phyloP scores from a whole-genome alignment of 2,329 filamentous ascomycete species.

The Cladorrhinum sp. region DNA sequence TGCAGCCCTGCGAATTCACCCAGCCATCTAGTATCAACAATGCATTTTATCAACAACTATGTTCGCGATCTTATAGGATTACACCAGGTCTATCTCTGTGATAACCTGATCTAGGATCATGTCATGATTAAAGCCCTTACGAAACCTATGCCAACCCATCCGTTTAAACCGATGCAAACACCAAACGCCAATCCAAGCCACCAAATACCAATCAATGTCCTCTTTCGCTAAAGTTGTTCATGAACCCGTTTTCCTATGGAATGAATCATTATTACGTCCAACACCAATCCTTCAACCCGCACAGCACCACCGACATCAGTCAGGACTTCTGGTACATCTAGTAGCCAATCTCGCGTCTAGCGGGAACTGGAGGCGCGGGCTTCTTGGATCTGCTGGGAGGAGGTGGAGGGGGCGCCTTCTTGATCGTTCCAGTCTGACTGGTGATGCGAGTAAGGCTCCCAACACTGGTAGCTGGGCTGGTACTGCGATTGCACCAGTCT shows the following conservation, averaged over 20 bases:
- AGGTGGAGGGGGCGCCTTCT: conserved; percentile 45
- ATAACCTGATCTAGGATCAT: conserved; percentile 3
- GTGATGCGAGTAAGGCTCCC: conserved; percentile 50
- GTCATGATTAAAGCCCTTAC: background rate
- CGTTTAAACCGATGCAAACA: conserved; percentile 11
- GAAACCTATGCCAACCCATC: conserved; percentile 15
- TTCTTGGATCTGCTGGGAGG: conserved; percentile 51
- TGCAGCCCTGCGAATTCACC: background rate
- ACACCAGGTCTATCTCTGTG: conserved; percentile 2
- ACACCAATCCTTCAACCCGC: too few relatives aligned
- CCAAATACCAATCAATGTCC: background rate
- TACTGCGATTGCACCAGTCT: conserved; percentile 48
- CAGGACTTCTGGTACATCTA: conserved; percentile 9
- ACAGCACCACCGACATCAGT: conserved; percentile 1
- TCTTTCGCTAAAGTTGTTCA: background rate
- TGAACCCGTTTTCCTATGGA: background rate
- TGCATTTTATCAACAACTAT: conserved; percentile 9
- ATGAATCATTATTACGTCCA: background rate
- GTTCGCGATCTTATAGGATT: conserved; percentile 4
- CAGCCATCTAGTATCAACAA: background rate
- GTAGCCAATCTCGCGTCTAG: conserved; percentile 33
- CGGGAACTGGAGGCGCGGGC: conserved; percentile 52
- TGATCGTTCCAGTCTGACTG: conserved; percentile 33
- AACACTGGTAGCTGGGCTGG: conserved; percentile 56
- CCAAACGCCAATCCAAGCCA: conserved; percentile 10